Percentiles rank a stretch among this genome's conserved stretches.
Evolutionary conservation across 2,329 filamentous ascomycete genomes (phyloP).

Genomic region (Hyphodiscus sp.): DNA sequence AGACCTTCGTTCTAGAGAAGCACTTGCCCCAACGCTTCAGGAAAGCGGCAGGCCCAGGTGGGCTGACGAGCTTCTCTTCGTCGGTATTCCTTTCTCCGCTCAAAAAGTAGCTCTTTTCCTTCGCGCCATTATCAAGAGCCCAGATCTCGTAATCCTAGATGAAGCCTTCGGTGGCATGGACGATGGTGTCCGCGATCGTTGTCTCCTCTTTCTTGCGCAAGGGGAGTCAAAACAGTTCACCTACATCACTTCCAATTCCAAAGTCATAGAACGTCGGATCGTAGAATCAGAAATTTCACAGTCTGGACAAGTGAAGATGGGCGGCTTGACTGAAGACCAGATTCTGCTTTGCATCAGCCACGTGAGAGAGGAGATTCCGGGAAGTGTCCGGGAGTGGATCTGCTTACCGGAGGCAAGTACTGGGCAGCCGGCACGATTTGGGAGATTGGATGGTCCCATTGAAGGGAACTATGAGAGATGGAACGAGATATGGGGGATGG

Average conservation of each 20-base stretch:
- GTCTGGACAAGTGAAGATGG: slow-evolving; percentile 43
- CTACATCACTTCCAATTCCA: slow-evolving; percentile 4
- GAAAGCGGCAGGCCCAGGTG: slow-evolving; percentile 41
- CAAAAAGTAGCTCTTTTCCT: slow-evolving; percentile 84
- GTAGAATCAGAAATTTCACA: slow-evolving; percentile 42
- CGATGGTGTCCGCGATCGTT: slow-evolving; percentile 75
- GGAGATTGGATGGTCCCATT: slow-evolving; percentile 55
- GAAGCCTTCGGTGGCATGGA: slow-evolving; percentile 88
- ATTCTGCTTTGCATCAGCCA: slow-evolving; percentile 91
- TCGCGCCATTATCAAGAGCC: slow-evolving; percentile 70
- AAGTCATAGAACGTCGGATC: slow-evolving; percentile 17
- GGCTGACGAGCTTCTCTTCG: slow-evolving; percentile 63
- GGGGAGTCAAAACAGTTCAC: slow-evolving; percentile 47
- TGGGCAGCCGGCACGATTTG: slow-evolving; percentile 54
- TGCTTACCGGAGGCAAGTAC: slow-evolving; percentile 73
- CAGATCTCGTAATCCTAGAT: slow-evolving; percentile 77
- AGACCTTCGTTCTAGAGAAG: slow-evolving; percentile 55
- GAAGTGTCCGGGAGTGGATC: slow-evolving; percentile 76
- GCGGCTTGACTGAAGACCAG: slow-evolving; percentile 62
- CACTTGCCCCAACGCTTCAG: background rate
- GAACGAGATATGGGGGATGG: slow-evolving; percentile 56
- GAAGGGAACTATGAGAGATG: slow-evolving; percentile 51
- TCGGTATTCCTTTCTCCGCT: slow-evolving; percentile 68
- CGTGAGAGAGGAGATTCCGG: slow-evolving; percentile 82
- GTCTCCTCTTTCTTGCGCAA: slow-evolving; percentile 68